These are phyloP conservation scores for Backusella tuberculispora DNA, from an alignment of 192 early-diverging fungal species.

Conservation along the genomic window DNA sequence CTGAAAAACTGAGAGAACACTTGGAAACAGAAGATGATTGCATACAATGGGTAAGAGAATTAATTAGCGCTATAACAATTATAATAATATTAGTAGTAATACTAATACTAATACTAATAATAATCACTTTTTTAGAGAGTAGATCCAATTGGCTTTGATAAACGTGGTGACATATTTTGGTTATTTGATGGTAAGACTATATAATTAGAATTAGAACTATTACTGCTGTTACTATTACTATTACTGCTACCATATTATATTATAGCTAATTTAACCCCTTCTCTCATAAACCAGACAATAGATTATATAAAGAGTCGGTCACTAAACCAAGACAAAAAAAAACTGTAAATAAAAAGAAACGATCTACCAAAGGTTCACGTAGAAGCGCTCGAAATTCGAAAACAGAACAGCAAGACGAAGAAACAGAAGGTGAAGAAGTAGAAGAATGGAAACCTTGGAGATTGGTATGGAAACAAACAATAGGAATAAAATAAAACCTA, in stretches of 20 bases:
- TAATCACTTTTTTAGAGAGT: conserved; percentile 56
- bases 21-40: conserved; percentile 61
- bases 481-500: background rate
- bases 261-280: background rate
- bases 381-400: conserved; percentile 30
- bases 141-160: conserved; percentile 74
- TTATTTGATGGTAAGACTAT: conserved; percentile 71
- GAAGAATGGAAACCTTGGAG: conserved; percentile 51
- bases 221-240: no score
- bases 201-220: no score
- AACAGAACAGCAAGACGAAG: conserved; percentile 37
- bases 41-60: conserved; percentile 59
- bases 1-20: conserved; percentile 62
- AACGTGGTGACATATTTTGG: conserved; percentile 72
- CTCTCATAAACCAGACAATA: conserved; percentile 59
- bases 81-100: background rate
- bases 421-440: conserved; percentile 47
- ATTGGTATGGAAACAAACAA: conserved; percentile 19
- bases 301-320: conserved; percentile 63
- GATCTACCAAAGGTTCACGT: conserved; percentile 27
- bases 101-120: background rate
- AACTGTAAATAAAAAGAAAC: conserved; percentile 36
- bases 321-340: conserved; percentile 13
- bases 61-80: no score
- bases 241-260: background rate